Evolutionary conservation across 495 filamentous ascomycete species (phyloP).

Genomic region (Neurospora terricola): DNA sequence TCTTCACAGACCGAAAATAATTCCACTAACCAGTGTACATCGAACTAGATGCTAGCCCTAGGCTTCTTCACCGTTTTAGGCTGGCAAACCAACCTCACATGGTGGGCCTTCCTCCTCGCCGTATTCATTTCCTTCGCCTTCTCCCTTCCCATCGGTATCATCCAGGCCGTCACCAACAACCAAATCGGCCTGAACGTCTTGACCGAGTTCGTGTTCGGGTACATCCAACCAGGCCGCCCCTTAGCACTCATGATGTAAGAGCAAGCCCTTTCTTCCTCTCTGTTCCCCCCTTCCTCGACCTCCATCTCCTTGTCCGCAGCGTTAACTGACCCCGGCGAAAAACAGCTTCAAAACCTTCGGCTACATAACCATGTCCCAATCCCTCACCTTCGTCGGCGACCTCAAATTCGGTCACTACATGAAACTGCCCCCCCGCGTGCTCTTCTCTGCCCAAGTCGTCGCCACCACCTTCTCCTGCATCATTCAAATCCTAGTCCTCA

Average conservation of each 20-base stretch:
- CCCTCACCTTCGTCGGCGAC: conserved; percentile 43
- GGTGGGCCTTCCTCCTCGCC: conserved; percentile 59
- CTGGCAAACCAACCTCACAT: conserved; percentile 55
- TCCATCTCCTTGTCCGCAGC: not conserved
- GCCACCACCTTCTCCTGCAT: conserved; percentile 57
- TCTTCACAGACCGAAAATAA: conserved; percentile 2
- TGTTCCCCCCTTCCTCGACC: not conserved
- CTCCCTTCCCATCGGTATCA: conserved; percentile 46
- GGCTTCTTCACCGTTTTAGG: conserved; percentile 54
- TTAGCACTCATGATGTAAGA: conserved; percentile 55
- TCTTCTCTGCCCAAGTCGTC: conserved; percentile 60
- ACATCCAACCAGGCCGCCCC: conserved; percentile 56
- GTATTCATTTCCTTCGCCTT: conserved; percentile 48
- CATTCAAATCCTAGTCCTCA: conserved; percentile 55
- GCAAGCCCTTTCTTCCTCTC: not conserved
- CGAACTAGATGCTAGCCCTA: conserved; percentile 43
- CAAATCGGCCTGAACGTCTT: conserved; percentile 59
- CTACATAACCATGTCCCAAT: conserved; percentile 57
- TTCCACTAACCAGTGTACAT: conserved; percentile 13
- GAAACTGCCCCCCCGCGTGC: conserved; percentile 56
- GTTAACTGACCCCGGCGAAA: too few species aligned
- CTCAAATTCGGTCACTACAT: conserved; percentile 61
- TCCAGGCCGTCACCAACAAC: conserved; percentile 58
- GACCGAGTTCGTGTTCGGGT: conserved; percentile 63
- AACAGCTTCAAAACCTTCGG: conserved; percentile 61